Conservation (phyloP, 352 stramenopile species). For the Aphanomyces euteiches region DNA sequence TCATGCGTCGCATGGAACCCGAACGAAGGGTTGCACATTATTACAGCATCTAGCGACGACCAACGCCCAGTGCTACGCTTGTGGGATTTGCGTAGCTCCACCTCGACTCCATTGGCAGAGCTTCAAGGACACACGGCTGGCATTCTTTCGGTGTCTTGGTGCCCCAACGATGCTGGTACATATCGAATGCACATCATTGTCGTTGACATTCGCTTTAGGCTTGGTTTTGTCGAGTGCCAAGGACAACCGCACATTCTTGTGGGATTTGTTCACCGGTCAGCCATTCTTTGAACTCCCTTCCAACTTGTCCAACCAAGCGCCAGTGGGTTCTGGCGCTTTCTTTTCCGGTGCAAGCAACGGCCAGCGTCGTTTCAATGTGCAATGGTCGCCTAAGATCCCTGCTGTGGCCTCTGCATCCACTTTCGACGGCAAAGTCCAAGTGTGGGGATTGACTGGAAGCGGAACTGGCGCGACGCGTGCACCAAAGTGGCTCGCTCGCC, state of each 20-base stretch:
- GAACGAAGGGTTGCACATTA: slow-evolving; percentile 95
- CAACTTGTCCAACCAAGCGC: slow-evolving; percentile 45
- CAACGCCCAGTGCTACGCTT: slow-evolving; percentile 95
- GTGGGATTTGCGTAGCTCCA: slow-evolving; percentile 97
- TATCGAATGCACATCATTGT: slow-evolving; percentile 39
- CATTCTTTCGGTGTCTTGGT: slow-evolving; percentile 97
- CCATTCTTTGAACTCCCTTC: slow-evolving; percentile 93
- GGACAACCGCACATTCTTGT: slow-evolving; percentile 97
- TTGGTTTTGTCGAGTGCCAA: slow-evolving; percentile 93
- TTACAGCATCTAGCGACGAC: slow-evolving; percentile 94
- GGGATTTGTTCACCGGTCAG: slow-evolving; percentile 94
- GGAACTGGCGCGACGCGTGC: slow-evolving; percentile 80
- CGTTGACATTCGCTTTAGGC: slow-evolving; percentile 32
- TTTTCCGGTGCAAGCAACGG: slow-evolving; percentile 60
- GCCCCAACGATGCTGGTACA: slow-evolving; percentile 87
- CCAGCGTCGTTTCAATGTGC: slow-evolving; percentile 91
- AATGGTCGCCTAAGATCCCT: slow-evolving; percentile 94
- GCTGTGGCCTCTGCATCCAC: slow-evolving; percentile 95
- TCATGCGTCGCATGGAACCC: slow-evolving; percentile 97
- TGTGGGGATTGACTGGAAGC: slow-evolving; percentile 79
- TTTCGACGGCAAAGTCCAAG: slow-evolving; percentile 96
- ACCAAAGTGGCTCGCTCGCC: slow-evolving; percentile 93
- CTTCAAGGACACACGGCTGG: slow-evolving; percentile 94
- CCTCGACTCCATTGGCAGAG: slow-evolving; percentile 94
- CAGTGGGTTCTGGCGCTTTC: slow-evolving; percentile 72